Evolutionary conservation across 148 eudicot genomes (phyloP).

Genomic region (Polygonum maritimum): DNA sequence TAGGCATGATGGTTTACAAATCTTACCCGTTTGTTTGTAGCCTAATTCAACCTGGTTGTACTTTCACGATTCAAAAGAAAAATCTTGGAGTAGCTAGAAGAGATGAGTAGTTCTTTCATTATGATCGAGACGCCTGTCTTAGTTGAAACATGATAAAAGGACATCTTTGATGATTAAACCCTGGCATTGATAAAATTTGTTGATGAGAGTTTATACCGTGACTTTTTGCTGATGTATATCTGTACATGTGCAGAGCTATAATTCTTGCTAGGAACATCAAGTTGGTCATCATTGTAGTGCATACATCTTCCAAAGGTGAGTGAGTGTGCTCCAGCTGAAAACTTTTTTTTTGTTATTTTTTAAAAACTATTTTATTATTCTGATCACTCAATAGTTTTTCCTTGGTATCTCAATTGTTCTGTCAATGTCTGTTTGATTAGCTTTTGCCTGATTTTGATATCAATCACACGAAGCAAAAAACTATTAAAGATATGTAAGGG

Average conservation of each 20-base stretch:
- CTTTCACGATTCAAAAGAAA: not conserved
- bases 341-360: not conserved
- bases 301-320: constrained; percentile 51
- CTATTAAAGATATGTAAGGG: not conserved
- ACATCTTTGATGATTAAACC: not conserved
- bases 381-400: too few relatives aligned
- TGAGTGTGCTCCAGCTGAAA: not conserved
- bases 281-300: constrained; percentile 62
- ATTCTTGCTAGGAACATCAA: constrained; percentile 65
- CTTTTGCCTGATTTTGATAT: too few relatives aligned
- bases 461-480: too few relatives aligned
- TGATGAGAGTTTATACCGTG: not conserved
- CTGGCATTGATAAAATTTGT: not conserved
- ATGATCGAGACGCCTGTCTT: not conserved
- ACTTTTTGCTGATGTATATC: not conserved
- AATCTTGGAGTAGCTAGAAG: not conserved
- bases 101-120: not conserved
- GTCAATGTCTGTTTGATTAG: too few relatives aligned
- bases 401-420: too few relatives aligned
- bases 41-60: not conserved
- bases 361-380: too few relatives aligned
- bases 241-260: constrained; percentile 38
- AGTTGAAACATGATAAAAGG: not conserved
- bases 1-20: not conserved
- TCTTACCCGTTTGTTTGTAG: not conserved